Evolutionary conservation across 176 grass and related monocot species (phyloP).

Genomic region (Areca catechu): DNA sequence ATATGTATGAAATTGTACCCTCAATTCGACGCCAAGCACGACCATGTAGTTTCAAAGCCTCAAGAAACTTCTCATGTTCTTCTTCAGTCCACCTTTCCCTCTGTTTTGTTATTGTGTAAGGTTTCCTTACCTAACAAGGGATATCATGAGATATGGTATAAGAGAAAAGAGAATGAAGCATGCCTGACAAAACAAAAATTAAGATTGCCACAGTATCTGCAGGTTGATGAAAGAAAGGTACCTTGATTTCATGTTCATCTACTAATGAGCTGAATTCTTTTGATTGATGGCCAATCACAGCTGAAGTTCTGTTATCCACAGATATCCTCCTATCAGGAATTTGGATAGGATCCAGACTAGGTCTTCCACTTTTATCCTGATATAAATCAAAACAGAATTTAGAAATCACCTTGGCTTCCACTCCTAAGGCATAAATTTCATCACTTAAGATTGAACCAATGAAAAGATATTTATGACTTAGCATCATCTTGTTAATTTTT

Average conservation of each 20-base stretch:
- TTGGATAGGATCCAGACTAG: conserved; percentile 2
- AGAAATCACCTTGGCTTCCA: background rate
- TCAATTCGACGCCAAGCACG: conserved; percentile 85
- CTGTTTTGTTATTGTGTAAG: conserved; percentile 81
- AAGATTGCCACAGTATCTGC: background rate
- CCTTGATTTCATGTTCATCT: conserved; percentile 44
- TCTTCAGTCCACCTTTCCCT: conserved; percentile 90
- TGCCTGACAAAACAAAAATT: background rate
- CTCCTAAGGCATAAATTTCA: background rate
- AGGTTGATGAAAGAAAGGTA: conserved; percentile 18
- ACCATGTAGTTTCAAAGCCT: conserved; percentile 71
- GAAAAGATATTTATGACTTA: too few relatives aligned
- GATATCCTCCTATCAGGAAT: background rate
- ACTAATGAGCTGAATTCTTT: conserved; percentile 14
- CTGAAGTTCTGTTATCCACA: conserved; percentile 1
- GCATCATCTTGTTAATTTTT: too few relatives aligned
- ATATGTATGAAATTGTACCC: conserved; percentile 29
- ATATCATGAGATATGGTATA: too few relatives aligned
- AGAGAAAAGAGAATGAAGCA: background rate
- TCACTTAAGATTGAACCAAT: too few relatives aligned
- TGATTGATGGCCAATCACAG: conserved; percentile 8
- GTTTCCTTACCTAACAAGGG: conserved; percentile 55
- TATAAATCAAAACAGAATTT: background rate
- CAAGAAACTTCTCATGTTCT: conserved; percentile 79
- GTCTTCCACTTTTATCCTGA: conserved; percentile 17